phyloP scores from a whole-genome alignment of 148 eudicot genomes.

The Beta vulgaris region DNA sequence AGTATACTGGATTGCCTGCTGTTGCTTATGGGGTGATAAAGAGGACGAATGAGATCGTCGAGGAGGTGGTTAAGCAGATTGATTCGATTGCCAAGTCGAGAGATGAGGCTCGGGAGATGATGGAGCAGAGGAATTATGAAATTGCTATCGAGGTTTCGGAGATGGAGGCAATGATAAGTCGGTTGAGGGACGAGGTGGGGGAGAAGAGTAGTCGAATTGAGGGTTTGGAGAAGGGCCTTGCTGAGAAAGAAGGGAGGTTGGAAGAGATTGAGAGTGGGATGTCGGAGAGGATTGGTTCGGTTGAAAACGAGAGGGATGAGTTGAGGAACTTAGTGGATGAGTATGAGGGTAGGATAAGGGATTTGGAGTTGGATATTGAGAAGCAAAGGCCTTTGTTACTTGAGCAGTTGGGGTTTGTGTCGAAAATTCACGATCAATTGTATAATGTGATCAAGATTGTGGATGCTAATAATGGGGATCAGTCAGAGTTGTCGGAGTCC shows the following conservation, averaged over 20 bases:
- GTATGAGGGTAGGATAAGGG: slow-evolving; percentile 47
- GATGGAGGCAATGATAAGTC: slow-evolving; percentile 77
- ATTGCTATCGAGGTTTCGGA: slow-evolving; percentile 95
- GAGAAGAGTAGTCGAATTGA: slow-evolving; percentile 51
- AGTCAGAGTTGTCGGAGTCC: slow-evolving; percentile 69
- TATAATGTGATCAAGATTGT: slow-evolving; percentile 65
- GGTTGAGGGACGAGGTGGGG: slow-evolving; percentile 63
- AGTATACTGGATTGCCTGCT: slow-evolving; percentile 83
- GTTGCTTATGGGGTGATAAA: slow-evolving; percentile 90
- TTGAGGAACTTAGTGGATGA: slow-evolving; percentile 54
- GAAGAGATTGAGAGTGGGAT: slow-evolving; percentile 47
- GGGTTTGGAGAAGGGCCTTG: slow-evolving; percentile 49
- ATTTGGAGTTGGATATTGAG: slow-evolving; percentile 54
- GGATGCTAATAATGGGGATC: slow-evolving; percentile 60
- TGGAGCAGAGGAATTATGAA: slow-evolving; percentile 91
- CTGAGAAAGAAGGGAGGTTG: slow-evolving; percentile 60
- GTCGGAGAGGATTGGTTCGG: slow-evolving; percentile 41
- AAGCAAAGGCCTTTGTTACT: slow-evolving; percentile 65
- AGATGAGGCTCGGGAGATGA: slow-evolving; percentile 67
- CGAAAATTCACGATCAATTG: slow-evolving; percentile 72
- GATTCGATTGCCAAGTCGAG: slow-evolving; percentile 55
- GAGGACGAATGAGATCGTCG: slow-evolving; percentile 89
- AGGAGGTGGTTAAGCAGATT: slow-evolving; percentile 71
- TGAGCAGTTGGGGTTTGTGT: slow-evolving; percentile 65
- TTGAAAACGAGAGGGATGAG: slow-evolving; percentile 50